Base-by-base conservation (phyloP, 305 asterid genomes). In the Fraxinus albicans region DNA sequence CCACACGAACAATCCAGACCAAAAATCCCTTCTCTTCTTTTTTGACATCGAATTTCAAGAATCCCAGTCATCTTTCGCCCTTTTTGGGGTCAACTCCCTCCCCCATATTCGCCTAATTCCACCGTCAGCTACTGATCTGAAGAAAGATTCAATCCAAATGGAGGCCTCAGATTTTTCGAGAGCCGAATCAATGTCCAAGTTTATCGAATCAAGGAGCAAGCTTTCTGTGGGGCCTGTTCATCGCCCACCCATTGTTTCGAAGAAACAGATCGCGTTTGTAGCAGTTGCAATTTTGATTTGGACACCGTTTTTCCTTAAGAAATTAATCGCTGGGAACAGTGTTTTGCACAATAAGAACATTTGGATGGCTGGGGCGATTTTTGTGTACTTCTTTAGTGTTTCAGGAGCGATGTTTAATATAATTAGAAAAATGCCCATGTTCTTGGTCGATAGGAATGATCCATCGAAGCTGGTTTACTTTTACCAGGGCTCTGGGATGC, bases 401-500 rank as follows among this genome's bases (percentile, higher is more conserved):
- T 90, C 98, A 1, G 99, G 99, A 47, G 89, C 95, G 13, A 96
- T 94, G 98, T 91, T 91, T 75, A 96, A 93, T 78, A 94, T 96
- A 23, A 96, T 96, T 77, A 82, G 98, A 92, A 96, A 96, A 87
- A 95, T 94, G 91, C 98, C 99, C 0, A 86, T 96, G 96, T 90
- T 91, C 85, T 27, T 96, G 83, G 73, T 69, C 25, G 99, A 96
- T 83, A 90, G 91, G 88, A 82, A 96, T 70, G 94, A 94, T 86
- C 98, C 99, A 0, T 47, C 74, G 29, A 92, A 90, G 86, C 73
- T 90, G 81, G 88, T 93, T 8, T 93, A 91, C 91, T 94, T 94
- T 83, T 93, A 96, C 85, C 93, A 93, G 83, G 98, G 98, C 0
- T 87, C 95, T 0, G 98, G 98, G 72, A 96, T 93, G 98, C 99